Percentiles rank a stretch among this genome's conserved stretches.
Conservation (phyloP, 352 stramenopile genomes). For the Phytophthora pistaciae region DNA sequence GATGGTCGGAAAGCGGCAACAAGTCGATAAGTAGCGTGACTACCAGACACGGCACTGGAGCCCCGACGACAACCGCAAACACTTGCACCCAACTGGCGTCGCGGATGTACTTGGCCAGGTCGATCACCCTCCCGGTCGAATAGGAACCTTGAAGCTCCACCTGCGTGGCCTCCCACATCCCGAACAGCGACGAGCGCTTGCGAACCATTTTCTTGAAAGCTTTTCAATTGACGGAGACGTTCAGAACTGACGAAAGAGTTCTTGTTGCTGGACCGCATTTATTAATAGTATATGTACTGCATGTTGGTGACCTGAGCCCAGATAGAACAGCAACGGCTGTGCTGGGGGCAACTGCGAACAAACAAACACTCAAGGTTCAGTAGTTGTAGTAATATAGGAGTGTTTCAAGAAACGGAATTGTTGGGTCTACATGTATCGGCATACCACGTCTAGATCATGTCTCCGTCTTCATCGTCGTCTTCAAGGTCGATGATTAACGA, state of each 20-base stretch:
- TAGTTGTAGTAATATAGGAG: too few relatives aligned
- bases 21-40: conserved; percentile 6
- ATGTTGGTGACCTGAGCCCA: too few relatives aligned
- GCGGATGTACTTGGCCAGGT: conserved; percentile 6
- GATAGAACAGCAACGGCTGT: too few relatives aligned
- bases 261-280: too few relatives aligned
- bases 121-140: conserved; percentile 11
- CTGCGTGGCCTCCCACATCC: conserved; percentile 12
- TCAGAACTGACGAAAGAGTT: neutral
- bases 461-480: conserved; percentile 73
- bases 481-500: conserved; percentile 72
- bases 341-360: too few relatives aligned
- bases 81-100: neutral
- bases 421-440: too few relatives aligned
- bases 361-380: too few relatives aligned
- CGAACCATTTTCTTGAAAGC: neutral
- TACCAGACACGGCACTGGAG: conserved; percentile 10
- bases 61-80: conserved; percentile 1
- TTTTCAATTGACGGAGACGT: neutral
- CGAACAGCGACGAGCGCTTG: conserved; percentile 1
- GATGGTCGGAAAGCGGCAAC: neutral
- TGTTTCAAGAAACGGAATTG: too few relatives aligned
- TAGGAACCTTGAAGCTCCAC: conserved; percentile 18
- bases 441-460: conserved; percentile 44
- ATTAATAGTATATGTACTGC: too few relatives aligned